A percentile compares a stretch with the other conserved stretches of the same genome.
These are phyloP conservation scores for Gillenia trifoliata DNA, from an alignment of 306 rosid species.

Conservation along the genomic window DNA sequence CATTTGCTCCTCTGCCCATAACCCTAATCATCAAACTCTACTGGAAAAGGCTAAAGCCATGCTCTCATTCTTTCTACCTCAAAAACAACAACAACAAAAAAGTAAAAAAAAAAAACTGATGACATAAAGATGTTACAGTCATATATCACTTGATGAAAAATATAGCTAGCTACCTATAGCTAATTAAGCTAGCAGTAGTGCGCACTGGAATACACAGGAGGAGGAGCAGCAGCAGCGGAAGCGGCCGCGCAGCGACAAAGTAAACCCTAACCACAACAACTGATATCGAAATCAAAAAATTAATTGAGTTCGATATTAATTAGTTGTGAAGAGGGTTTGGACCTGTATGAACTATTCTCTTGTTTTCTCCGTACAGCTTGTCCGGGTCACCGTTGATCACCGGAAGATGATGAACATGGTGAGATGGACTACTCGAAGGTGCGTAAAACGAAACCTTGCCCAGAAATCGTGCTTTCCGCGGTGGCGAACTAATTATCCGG, in stretches of 20 bases:
- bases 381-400: conserved; percentile 15
- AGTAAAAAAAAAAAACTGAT: not conserved
- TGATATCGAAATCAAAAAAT: too few relatives aligned
- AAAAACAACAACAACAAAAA: not conserved
- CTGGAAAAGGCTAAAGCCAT: conserved; percentile 66
- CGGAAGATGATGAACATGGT: conserved; percentile 5
- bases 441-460: conserved; percentile 37
- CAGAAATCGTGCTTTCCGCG: conserved; percentile 26
- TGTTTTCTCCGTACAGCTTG: conserved; percentile 43
- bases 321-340: conserved; percentile 96
- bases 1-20: conserved; percentile 11
- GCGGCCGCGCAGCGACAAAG: not conserved
- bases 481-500: conserved; percentile 10
- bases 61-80: conserved; percentile 49
- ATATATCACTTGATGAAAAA: conserved; percentile 4
- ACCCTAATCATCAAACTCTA: conserved; percentile 16
- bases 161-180: not conserved
- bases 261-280: not conserved
- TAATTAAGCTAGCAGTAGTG: not conserved
- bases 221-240: not conserved
- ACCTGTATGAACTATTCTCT: conserved; percentile 78
- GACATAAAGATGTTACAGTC: conserved; percentile 19
- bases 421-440: conserved; percentile 24
- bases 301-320: not conserved
- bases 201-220: not conserved